Evolutionary conservation across 331 rosid species (phyloP), one percentile per base, ranked within the genome.

Genomic region (Spiraea crenata): DNA sequence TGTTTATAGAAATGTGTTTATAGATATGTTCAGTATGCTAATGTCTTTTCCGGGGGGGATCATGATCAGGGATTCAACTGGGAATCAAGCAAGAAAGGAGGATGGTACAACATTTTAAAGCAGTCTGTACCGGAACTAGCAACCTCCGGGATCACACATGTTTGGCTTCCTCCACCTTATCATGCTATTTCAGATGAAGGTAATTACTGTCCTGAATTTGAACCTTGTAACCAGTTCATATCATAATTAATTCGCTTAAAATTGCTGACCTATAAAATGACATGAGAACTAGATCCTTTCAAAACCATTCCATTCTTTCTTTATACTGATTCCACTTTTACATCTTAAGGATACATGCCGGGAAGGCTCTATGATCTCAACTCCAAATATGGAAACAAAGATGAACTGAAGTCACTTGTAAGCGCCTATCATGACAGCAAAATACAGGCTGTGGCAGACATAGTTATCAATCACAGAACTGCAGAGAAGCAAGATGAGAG

Each of bases 361-460:
- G 96, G 98, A 80, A 89, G 95, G 79, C 87, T 92, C 25, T 92
- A 92, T 57, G 98, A 92, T 83, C 88, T 92, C 14, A 78, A 89
- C 66, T 92, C 98, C 60, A 84, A 74, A 40, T 92, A 82, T 35
- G 96, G 96, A 52, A 37, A 84, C 14, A 74, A 82, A 60, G 73
- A 82, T 25, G 90, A 86, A 52, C 68, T 92, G 16, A 86, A 84
- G 92, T 81, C 92, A 6, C 76, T 92, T 14, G 83, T 92, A 55
- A 70, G 74, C 0, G 79, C 83, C 38, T 79, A 87, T 55, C 80
- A 74, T n/a, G 74, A 41, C 1, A 87, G 79, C 9, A 86, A 90
- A 35, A 89, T 92, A 35, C 88, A 87, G 51, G 60, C 79, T 63
- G 1, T 92, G 0, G 98, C 96, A 12, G 98, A 92, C 74, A 87